Conservation (phyloP, 1,284 basidiomycete species). For the Marasmius tenuissimus region DNA sequence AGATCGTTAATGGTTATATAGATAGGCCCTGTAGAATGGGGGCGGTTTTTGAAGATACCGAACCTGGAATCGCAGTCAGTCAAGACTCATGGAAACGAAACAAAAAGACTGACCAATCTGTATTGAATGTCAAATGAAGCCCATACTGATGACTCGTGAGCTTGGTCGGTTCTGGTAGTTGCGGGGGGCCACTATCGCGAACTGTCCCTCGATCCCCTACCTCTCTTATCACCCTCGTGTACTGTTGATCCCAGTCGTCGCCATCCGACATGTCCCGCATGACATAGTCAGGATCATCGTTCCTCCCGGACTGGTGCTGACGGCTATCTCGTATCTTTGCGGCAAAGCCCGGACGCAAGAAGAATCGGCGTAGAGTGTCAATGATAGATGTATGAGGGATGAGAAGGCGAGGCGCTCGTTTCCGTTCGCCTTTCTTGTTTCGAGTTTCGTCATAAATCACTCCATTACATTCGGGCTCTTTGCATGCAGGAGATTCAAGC, state of each 20-base stretch:
- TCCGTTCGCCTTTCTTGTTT: neutral
- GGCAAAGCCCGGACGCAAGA: slow-evolving; percentile 12
- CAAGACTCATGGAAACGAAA: neutral
- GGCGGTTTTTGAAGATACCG: slow-evolving; percentile 18
- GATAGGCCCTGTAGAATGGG: slow-evolving; percentile 26
- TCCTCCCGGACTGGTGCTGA: slow-evolving; percentile 1
- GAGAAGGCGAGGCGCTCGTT: slow-evolving; percentile 7
- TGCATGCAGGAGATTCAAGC: neutral
- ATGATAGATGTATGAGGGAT: slow-evolving; percentile 20
- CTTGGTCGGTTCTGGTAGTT: slow-evolving; percentile 3
- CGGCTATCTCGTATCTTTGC: slow-evolving; percentile 6
- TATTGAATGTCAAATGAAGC: slow-evolving; percentile 24
- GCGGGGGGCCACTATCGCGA: slow-evolving; percentile 10
- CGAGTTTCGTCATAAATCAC: neutral
- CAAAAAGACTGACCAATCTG: slow-evolving; percentile 24
- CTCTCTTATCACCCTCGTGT: slow-evolving; percentile 9
- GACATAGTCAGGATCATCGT: slow-evolving; percentile 19
- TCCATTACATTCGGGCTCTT: neutral
- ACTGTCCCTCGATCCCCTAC: slow-evolving; percentile 16
- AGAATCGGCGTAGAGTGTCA: slow-evolving; percentile 17
- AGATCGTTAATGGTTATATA: slow-evolving; percentile 28
- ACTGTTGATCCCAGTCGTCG: slow-evolving; percentile 16
- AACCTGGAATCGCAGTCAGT: slow-evolving; percentile 19
- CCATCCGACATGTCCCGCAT: slow-evolving; percentile 27
- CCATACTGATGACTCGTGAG: slow-evolving; percentile 19